Percentiles rank a stretch among this genome's conserved stretches.
phyloP scores from a whole-genome alignment of 2,329 filamentous ascomycete genomes.

The Orbilia javanica region DNA sequence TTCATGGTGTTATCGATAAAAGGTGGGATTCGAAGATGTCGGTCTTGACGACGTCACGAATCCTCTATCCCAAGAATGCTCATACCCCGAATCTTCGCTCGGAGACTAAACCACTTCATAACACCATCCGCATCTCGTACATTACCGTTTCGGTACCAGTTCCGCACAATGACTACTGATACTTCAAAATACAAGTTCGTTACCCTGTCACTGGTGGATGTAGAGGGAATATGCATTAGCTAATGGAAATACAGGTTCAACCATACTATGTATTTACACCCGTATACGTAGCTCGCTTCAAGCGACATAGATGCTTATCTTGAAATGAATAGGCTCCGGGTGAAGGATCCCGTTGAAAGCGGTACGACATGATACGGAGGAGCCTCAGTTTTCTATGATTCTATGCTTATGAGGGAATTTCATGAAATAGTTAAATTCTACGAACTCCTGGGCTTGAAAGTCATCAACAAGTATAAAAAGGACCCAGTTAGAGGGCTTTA shows the following conservation, averaged over 20 bases:
- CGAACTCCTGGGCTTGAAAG: constrained; percentile 87
- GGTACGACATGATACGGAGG: constrained; percentile 66
- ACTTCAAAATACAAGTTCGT: constrained; percentile 74
- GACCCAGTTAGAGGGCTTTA: neutral
- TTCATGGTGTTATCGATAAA: constrained; percentile 15
- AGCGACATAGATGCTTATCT: constrained; percentile 59
- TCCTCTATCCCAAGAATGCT: constrained; percentile 19
- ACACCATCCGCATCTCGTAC: constrained; percentile 4
- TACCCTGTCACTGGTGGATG: neutral
- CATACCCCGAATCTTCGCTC: constrained; percentile 28
- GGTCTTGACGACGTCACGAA: constrained; percentile 2
- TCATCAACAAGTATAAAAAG: constrained; percentile 78
- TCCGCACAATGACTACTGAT: constrained; percentile 70
- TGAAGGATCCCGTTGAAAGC: constrained; percentile 90
- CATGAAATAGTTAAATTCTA: constrained; percentile 81
- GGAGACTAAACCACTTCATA: constrained; percentile 27
- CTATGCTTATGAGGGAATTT: neutral
- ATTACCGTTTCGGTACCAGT: constrained; percentile 26
- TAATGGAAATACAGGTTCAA: constrained; percentile 50
- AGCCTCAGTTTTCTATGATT: constrained; percentile 57
- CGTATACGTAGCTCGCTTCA: neutral
- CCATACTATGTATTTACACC: constrained; percentile 60
- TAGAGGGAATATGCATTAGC: neutral
- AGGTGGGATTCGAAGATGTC: constrained; percentile 16
- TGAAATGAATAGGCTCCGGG: constrained; percentile 78